A percentile compares a stretch with the other conserved stretches of the same genome.
Conservation (phyloP, 2,329 filamentous ascomycete species). For the Trichoderma pleuroti region DNA sequence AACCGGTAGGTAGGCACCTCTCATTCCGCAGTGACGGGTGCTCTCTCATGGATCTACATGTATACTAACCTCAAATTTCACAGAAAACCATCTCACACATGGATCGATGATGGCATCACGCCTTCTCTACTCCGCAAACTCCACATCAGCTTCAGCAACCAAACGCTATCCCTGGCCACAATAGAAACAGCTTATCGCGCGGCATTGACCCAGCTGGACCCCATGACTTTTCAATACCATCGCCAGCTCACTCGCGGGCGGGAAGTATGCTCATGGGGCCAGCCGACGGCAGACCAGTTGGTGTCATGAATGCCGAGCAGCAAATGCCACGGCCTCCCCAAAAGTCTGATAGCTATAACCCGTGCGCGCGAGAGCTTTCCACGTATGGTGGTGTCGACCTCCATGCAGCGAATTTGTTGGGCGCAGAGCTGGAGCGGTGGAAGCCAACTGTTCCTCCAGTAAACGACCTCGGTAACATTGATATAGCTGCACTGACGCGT, state of each 20-base stretch:
- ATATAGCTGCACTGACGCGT: slow-evolving; percentile 84
- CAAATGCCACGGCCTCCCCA: slow-evolving; percentile 39
- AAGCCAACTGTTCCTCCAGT: slow-evolving; percentile 73
- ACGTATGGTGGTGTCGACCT: slow-evolving; percentile 72
- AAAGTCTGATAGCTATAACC: slow-evolving; percentile 53
- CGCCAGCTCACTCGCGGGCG: slow-evolving; percentile 41
- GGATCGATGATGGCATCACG: slow-evolving; percentile 22
- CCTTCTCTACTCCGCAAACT: slow-evolving; percentile 36
- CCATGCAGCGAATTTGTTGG: slow-evolving; percentile 59
- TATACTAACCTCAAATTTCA: not conserved
- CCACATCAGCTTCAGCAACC: slow-evolving; percentile 21
- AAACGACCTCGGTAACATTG: slow-evolving; percentile 78
- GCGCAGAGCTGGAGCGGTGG: slow-evolving; percentile 61
- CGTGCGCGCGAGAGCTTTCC: slow-evolving; percentile 52
- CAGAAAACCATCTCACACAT: not conserved
- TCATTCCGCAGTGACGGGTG: not conserved
- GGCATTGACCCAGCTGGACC: slow-evolving; percentile 41
- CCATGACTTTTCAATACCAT: slow-evolving; percentile 44
- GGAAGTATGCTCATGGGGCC: slow-evolving; percentile 43
- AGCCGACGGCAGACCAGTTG: slow-evolving; percentile 30
- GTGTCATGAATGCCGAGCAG: slow-evolving; percentile 27
- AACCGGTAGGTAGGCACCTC: not conserved
- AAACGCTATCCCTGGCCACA: slow-evolving; percentile 3
- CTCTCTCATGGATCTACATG: too few species aligned
- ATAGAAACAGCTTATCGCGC: slow-evolving; percentile 35